A percentile compares a stretch with the other conserved stretches of the same genome.
Conservation (phyloP, 2,329 filamentous ascomycete species). For the Sclerotinia sclerotiorum region DNA sequence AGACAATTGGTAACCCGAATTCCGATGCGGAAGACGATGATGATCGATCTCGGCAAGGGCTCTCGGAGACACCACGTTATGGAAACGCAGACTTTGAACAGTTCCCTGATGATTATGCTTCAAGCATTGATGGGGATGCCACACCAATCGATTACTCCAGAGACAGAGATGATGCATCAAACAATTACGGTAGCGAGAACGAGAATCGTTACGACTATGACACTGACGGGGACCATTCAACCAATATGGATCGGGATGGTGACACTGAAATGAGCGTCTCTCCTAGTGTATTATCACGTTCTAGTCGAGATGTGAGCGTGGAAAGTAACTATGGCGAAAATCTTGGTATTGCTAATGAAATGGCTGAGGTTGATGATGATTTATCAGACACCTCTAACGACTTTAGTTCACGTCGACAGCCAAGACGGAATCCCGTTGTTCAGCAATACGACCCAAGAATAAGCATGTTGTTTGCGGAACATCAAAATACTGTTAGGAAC, state of each 20-base stretch:
- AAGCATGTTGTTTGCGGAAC: conserved; percentile 39
- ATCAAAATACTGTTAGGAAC: conserved; percentile 31
- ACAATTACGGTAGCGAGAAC: conserved; percentile 10
- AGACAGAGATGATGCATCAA: neutral
- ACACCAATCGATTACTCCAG: conserved; percentile 10
- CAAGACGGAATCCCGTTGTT: conserved; percentile 26
- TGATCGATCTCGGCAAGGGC: conserved; percentile 28
- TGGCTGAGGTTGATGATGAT: conserved; percentile 35
- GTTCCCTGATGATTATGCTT: neutral
- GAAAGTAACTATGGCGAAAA: conserved; percentile 26
- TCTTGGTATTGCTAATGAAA: conserved; percentile 33
- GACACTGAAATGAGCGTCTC: conserved; percentile 42
- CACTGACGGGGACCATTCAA: conserved; percentile 32
- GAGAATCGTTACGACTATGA: conserved; percentile 13
- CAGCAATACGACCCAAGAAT: conserved; percentile 38
- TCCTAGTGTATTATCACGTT: conserved; percentile 28
- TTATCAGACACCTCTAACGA: conserved; percentile 36
- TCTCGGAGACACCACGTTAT: conserved; percentile 33
- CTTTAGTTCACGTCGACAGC: conserved; percentile 31
- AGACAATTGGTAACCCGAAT: conserved; percentile 35
- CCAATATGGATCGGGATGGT: conserved; percentile 39
- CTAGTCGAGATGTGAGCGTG: conserved; percentile 23
- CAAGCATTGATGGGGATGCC: conserved; percentile 10
- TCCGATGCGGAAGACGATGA: conserved; percentile 36
- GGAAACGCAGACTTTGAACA: conserved; percentile 22